Evolutionary conservation across 768 basidiomycete species (phyloP), one percentile per base, ranked within the genome.

Genomic region (Suillus subalutaceus): DNA sequence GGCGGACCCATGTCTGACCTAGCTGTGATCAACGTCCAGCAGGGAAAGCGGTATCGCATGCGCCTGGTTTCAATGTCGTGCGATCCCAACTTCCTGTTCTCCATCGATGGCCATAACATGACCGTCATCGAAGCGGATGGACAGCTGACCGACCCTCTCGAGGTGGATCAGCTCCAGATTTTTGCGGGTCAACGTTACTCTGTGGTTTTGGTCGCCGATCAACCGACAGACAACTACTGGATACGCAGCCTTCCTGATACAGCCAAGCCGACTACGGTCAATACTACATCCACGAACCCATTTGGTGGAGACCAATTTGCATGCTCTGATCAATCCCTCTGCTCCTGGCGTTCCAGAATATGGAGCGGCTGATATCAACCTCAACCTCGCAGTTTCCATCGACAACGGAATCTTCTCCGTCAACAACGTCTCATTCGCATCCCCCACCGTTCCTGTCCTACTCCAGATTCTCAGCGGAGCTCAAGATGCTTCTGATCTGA

Each of bases 111-210:
- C 0, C 85, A 86, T 63, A 66, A 48, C 2, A 71, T 84, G 70
- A 84, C 80, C 0, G 72, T 85, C 61, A 85, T 85, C 58, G 84
- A 85, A 70, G 80, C 76, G 6, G 84, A 85, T 63, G 81, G 80
- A 9, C 70, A 75, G 26, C 78, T 78, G 65, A 73, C 75, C 7
- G 65, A 79, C 58, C 83, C 85, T 0, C 65, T 80, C 6, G 70
- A 68, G 2, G 84, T 84, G 1, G 82, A 84, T 62, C 73, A 72
- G n/a, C 72, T 81, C 32, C 72, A 79, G 8, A 75, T 83, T 57
- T 76, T 74, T 58, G 79, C 80, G 10, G 82, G 67, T 62, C 76
- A 77, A 43, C 67, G 77, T 16, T 78, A 76, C 63, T 77, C 76
- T n/a, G 69, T 77, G 37, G 64, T 78, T 52, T 68, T 77, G 15